A percentile compares a stretch with the other conserved stretches of the same genome.
Conservation (phyloP, 805 yeast species). For the Sugiyamaella chiloensis region DNA sequence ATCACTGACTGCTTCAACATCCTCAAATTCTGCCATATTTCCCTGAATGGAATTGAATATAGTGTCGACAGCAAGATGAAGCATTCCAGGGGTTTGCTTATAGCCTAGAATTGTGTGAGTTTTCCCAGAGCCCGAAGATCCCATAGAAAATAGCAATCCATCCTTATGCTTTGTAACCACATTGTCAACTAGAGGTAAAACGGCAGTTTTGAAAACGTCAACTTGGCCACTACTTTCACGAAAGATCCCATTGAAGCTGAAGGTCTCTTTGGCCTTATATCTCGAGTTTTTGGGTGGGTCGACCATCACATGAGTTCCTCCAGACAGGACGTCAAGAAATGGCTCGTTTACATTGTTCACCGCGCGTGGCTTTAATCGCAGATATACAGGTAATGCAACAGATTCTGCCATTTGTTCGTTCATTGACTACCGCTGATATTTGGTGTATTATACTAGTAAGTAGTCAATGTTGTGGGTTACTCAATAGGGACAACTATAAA, state of each 20-base stretch:
- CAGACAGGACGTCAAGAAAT: slow-evolving; percentile 26
- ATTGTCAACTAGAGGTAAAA: slow-evolving; percentile 34
- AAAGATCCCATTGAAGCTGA: slow-evolving; percentile 36
- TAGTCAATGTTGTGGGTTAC: not conserved
- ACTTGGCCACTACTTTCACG: slow-evolving; percentile 33
- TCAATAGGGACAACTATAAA: not conserved
- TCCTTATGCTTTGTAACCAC: slow-evolving; percentile 36
- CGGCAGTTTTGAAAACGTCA: slow-evolving; percentile 38
- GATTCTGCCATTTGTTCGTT: too few species aligned
- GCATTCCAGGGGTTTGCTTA: slow-evolving; percentile 36
- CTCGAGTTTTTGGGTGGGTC: slow-evolving; percentile 28
- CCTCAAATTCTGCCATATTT: slow-evolving; percentile 24
- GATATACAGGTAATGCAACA: slow-evolving; percentile 38
- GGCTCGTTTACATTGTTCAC: slow-evolving; percentile 23
- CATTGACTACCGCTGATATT: too few species aligned
- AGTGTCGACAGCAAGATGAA: slow-evolving; percentile 36
- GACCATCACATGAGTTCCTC: slow-evolving; percentile 21
- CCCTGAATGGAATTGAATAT: slow-evolving; percentile 32
- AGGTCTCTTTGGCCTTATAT: slow-evolving; percentile 25
- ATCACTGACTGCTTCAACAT: slow-evolving; percentile 21
- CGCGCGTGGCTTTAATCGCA: slow-evolving; percentile 39
- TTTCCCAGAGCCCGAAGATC: slow-evolving; percentile 55
- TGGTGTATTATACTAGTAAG: too few species aligned
- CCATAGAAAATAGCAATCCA: slow-evolving; percentile 46
- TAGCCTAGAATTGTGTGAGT: slow-evolving; percentile 32